Base-by-base conservation (phyloP, 257 asterid genomes). In the Forsythia viridissima region DNA sequence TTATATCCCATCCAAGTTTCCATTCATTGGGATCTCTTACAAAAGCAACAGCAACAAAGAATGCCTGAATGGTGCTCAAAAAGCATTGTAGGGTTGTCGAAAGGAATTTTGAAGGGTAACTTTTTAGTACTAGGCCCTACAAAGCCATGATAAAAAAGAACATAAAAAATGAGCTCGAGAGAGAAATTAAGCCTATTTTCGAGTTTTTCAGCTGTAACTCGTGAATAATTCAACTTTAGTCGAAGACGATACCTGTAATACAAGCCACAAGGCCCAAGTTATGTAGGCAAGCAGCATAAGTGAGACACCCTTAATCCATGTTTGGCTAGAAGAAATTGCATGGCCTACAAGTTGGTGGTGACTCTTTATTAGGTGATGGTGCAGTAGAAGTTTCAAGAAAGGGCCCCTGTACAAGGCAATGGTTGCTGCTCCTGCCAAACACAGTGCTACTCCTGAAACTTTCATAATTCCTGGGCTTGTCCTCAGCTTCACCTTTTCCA, bases 181-280 rank as follows among this genome's bases (percentile, higher is more conserved):
- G 41, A 46, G 16, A 61, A 21, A 61, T 21, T n/a, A 8, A 3
- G 13, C 30, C 2, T 13, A 48, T 12, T 48, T 48, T 13, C 57
- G 6, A 48, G 57, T 13, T 48, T 48, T 48, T 48, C 57, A 13
- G n/a, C 7, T 12, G 55, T 12, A 46, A 46, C 55, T 46, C 18
- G 55, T 3, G 55, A 46, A 6, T 48, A 48, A 48, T 48, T 48
- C 59, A 15, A 48, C 59, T 18, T 16, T 18, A 2, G 21, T 18
- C 4, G 63, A 6, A 18, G 34, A 57, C 7, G 34, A 10, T 75
- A 91, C 98, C 97, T 94, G 98, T 18, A 88, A 78, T 10, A 93
- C 87, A 18, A 93, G 94, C 98, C 98, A 94, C 3, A 82, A 55
- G 34, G 95, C 90, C 99, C 99, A 94, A n/a, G 84, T 61, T 4